These are phyloP conservation scores for Gleditsia sinensis DNA, from an alignment of 306 rosid species.

Conservation along the genomic window DNA sequence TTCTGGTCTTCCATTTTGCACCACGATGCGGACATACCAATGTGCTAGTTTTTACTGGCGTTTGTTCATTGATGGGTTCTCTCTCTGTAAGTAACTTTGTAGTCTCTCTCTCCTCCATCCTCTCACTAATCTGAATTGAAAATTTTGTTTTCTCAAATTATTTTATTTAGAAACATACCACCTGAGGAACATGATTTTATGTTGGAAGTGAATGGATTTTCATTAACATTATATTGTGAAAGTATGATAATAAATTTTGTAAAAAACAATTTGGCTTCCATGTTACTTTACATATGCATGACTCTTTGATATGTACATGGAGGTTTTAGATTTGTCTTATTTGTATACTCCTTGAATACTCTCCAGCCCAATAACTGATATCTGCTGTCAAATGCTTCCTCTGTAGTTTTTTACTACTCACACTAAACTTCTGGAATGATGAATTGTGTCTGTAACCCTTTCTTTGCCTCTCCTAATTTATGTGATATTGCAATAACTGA, in stretches of 20 bases:
- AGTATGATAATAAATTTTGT: conserved; percentile 6
- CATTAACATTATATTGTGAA: not conserved
- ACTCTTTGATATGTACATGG: not conserved
- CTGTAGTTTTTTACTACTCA: not conserved
- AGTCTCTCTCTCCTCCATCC: conserved; percentile 6
- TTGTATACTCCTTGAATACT: not conserved
- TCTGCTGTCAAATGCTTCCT: conserved; percentile 17
- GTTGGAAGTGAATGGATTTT: conserved; percentile 12
- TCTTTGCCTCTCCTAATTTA: not conserved
- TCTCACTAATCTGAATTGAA: conserved; percentile 21
- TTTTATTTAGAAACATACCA: not conserved
- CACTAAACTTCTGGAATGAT: not conserved
- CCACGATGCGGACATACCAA: conserved; percentile 79
- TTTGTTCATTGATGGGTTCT: conserved; percentile 91
- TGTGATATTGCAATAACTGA: conserved; percentile 13
- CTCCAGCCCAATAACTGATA: not conserved
- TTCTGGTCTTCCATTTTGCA: conserved; percentile 74
- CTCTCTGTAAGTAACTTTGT: conserved; percentile 62
- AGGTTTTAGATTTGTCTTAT: not conserved
- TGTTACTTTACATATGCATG: conserved; percentile 1
- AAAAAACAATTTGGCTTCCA: not conserved
- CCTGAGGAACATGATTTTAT: not conserved
- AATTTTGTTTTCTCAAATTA: conserved; percentile 4
- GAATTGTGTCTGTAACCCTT: not conserved
- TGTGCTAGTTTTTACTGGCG: conserved; percentile 74